Conservation (phyloP, 2,329 filamentous ascomycete genomes). For the Xylariaceae sp. region DNA sequence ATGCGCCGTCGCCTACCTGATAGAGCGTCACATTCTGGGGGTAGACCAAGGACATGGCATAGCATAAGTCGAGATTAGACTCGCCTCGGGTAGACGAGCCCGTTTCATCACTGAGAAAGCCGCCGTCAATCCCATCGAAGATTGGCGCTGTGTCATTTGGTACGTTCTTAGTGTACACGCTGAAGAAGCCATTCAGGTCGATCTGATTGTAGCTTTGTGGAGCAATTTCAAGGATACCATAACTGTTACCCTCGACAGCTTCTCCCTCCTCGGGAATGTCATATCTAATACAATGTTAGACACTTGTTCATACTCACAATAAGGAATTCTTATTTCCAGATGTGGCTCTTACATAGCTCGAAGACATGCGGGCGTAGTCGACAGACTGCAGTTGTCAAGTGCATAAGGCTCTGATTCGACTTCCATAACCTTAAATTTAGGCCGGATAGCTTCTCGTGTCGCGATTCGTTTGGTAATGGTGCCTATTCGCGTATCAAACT, state of each 20-base stretch:
- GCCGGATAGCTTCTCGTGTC: slow-evolving; percentile 3
- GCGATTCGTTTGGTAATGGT: neutral
- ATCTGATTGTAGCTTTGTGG: slow-evolving; percentile 15
- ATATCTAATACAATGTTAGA: slow-evolving; percentile 4
- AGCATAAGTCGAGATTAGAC: slow-evolving; percentile 60
- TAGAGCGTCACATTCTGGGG: slow-evolving; percentile 58
- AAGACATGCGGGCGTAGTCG: slow-evolving; percentile 16
- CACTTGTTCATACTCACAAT: too few relatives aligned
- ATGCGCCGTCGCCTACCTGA: slow-evolving; percentile 46
- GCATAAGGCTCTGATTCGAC: neutral
- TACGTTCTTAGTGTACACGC: slow-evolving; percentile 8
- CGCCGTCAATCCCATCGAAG: slow-evolving; percentile 17
- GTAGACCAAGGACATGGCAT: slow-evolving; percentile 58
- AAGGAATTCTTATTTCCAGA: neutral
- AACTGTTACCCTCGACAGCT: slow-evolving; percentile 13
- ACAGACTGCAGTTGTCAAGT: slow-evolving; percentile 5
- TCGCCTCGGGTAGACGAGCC: slow-evolving; percentile 45
- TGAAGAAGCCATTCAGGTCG: slow-evolving; percentile 19
- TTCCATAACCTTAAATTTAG: neutral
- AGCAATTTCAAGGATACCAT: slow-evolving; percentile 16
- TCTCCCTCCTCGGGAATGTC: neutral
- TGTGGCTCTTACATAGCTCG: slow-evolving; percentile 14
- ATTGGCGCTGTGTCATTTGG: slow-evolving; percentile 15
- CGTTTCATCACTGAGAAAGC: slow-evolving; percentile 2
- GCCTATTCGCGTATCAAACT: slow-evolving; percentile 14